Evolutionary conservation across 306 rosid species (phyloP).

Genomic region (Cucurbita ficifolia): DNA sequence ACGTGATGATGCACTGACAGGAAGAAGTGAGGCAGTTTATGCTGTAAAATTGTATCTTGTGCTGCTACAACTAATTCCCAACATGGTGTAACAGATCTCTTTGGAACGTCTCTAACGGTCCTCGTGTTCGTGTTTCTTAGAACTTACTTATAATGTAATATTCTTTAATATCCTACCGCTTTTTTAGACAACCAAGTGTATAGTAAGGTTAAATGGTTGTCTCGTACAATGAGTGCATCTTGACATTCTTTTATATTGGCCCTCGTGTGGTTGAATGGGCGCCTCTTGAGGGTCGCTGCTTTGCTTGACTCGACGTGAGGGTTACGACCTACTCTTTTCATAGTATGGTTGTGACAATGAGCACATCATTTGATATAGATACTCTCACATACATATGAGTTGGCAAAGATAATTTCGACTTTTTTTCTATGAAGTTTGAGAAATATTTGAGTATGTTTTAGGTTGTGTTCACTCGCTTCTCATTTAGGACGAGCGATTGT

Average conservation of each 20-base stretch:
- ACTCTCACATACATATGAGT: background rate
- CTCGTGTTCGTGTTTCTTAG: constrained; percentile 12
- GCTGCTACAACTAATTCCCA: constrained; percentile 94
- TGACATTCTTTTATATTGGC: too few relatives aligned
- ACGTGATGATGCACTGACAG: constrained; percentile 24
- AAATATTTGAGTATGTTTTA: background rate
- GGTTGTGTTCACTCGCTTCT: constrained; percentile 1
- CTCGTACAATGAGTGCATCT: background rate
- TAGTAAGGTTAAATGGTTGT: background rate
- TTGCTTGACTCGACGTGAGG: too few relatives aligned
- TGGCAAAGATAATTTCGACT: background rate
- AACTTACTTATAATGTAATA: too few relatives aligned
- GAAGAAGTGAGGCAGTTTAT: constrained; percentile 53
- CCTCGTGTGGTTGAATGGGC: too few relatives aligned
- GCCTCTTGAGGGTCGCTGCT: too few relatives aligned
- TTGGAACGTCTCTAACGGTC: constrained; percentile 68
- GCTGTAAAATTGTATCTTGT: constrained; percentile 87
- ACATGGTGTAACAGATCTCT: constrained; percentile 81
- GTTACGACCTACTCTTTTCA: too few relatives aligned
- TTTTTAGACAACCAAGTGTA: background rate
- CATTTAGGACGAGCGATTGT: constrained; percentile 61
- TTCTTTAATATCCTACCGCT: background rate
- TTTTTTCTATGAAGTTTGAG: background rate
- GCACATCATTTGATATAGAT: background rate
- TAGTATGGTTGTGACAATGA: background rate